Conservation (phyloP, 164 flowering plant genomes). For the Magnolia officinalis region DNA sequence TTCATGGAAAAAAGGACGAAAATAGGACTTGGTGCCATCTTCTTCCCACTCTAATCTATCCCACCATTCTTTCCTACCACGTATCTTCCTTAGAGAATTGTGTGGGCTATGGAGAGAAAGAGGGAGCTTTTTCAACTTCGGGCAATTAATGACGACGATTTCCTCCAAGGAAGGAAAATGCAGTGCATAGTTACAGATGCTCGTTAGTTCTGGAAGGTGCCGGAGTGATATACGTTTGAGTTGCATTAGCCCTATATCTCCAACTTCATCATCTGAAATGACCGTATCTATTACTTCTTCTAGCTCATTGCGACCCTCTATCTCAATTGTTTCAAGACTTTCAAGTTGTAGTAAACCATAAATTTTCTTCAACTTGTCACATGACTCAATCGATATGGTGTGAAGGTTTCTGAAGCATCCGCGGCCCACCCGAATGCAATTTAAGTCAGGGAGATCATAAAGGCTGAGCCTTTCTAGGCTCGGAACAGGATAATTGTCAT, state of each 20-base stretch:
- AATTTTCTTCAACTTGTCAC: constrained; percentile 11
- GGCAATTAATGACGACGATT: no score
- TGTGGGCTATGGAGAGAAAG: no score
- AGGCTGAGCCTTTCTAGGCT: not conserved
- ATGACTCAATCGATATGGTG: not conserved
- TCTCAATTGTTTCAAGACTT: not conserved
- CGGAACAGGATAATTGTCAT: not conserved
- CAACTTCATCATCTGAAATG: not conserved
- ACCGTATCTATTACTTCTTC: constrained; percentile 6
- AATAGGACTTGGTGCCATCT: no score
- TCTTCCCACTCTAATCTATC: no score
- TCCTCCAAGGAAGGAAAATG: no score
- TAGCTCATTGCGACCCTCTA: constrained; percentile 4
- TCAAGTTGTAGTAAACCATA: constrained; percentile 6
- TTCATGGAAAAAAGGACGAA: no score
- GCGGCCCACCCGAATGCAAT: not conserved
- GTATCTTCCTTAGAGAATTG: no score
- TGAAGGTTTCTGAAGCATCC: constrained; percentile 8
- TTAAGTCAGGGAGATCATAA: not conserved
- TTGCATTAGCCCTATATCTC: constrained; percentile 1
- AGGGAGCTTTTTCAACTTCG: no score
- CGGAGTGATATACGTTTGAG: not conserved
- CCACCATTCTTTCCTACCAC: no score
- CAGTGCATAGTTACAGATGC: constrained; percentile 1
- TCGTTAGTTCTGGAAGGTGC: constrained; percentile 6